Evolutionary conservation across 768 basidiomycete genomes (phyloP), one percentile per base, ranked within the genome.

Genomic region (Mycena epipterygia): DNA sequence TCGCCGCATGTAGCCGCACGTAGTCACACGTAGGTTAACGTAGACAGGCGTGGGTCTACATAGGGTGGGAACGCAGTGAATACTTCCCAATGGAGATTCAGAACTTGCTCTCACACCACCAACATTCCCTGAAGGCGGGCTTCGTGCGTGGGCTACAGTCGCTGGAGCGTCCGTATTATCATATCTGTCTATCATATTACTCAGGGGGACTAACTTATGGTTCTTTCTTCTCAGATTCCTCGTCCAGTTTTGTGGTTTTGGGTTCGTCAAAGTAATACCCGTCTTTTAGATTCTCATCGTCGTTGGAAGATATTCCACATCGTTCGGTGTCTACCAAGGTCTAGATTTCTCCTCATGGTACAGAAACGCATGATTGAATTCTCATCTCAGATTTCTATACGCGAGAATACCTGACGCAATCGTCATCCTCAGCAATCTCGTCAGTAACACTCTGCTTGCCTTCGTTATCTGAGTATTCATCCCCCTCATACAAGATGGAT

Each of bases 321-420:
- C 82, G 1, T 83, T 77, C 64, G 81, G 82, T 5, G 81, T 81
- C 13, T 82, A 79, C 74, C 78, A n/a, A n/a, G n/a, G n/a, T n/a
- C n/a, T n/a, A 44, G 42, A 19, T 44, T 44, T n/a, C 21, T 44
- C 11, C 21, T 44, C 21, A 12, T 14, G 42, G 21, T n/a, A 44
- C 21, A 44, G 19, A 25, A n/a, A n/a, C n/a, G n/a, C n/a, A n/a
- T n/a, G n/a, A n/a, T n/a, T 49, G 2, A 19, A n/a, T 19, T 5
- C 27, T 84, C 6, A 82, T 84, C 23, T 53, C 68, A 76, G 86
- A 86, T 60, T 82, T 81, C 30, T 81, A 86, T 49, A 79, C 80
- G 19, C 82, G 83, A 16, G 71, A 73, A 41, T 84, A 83, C 53
- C 74, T 86, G 42, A 72, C 69, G 41, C 72, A 76, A 11, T 79